Evolutionary conservation across 352 stramenopile species (phyloP).

Genomic region (Globisporangium solare): DNA sequence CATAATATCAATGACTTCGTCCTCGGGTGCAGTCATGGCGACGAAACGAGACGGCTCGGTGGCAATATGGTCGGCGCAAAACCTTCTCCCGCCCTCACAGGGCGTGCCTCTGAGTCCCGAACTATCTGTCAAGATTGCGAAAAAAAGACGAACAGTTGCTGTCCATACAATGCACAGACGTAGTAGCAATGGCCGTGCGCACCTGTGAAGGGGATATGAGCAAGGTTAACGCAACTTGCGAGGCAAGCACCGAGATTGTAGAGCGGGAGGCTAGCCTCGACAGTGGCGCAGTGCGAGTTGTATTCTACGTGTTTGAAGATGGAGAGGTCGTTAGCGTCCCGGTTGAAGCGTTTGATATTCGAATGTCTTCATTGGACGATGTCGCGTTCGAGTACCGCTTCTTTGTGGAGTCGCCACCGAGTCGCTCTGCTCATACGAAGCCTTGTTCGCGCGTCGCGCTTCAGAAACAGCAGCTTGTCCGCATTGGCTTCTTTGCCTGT

Average conservation of each 20-base stretch:
- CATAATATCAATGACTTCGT: neutral
- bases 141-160: conserved; percentile 2
- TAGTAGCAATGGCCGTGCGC: too few relatives aligned
- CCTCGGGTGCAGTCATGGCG: neutral
- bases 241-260: neutral
- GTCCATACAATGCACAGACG: neutral
- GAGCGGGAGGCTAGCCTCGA: conserved; percentile 4
- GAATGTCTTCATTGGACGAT: conserved; percentile 1
- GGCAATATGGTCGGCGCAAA: neutral
- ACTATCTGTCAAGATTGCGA: neutral
- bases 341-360: conserved; percentile 9
- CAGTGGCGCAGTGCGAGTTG: conserved; percentile 9
- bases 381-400: conserved; percentile 2
- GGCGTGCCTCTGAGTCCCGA: neutral
- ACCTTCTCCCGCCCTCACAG: neutral
- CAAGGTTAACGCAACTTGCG: neutral
- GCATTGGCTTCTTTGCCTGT: conserved; percentile 7
- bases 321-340: conserved; percentile 13
- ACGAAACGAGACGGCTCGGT: neutral
- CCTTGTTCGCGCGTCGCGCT: conserved; percentile 1
- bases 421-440: neutral
- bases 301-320: conserved; percentile 29
- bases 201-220: neutral
- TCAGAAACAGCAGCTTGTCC: conserved; percentile 9
- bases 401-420: neutral